Evolutionary conservation across 345 rosid species (phyloP).

Genomic region (Sonneratia caseolaris): DNA sequence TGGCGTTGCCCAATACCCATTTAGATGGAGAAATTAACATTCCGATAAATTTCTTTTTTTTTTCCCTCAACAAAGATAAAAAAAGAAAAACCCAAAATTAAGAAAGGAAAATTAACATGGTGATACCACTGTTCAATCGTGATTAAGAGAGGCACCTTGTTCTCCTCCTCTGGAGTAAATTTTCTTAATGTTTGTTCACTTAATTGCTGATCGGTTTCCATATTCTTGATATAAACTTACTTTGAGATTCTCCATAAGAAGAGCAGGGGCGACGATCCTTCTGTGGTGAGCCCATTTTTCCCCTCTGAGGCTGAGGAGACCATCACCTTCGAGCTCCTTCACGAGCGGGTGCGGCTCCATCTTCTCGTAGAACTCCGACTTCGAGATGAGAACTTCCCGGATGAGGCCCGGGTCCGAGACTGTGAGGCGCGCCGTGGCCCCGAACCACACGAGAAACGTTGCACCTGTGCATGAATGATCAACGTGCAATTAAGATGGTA

Average conservation of each 20-base stretch:
- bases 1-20: too few species aligned
- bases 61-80: too few species aligned
- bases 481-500: neutral
- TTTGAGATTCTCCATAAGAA: slow-evolving; percentile 76
- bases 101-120: too few species aligned
- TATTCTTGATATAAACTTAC: slow-evolving; percentile 14
- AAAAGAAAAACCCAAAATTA: too few species aligned
- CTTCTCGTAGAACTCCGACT: slow-evolving; percentile 54
- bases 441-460: slow-evolving; percentile 68
- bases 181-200: too few species aligned
- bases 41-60: too few species aligned
- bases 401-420: slow-evolving; percentile 71
- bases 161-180: too few species aligned
- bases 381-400: slow-evolving; percentile 52
- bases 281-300: slow-evolving; percentile 68
- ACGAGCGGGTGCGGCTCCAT: slow-evolving; percentile 41
- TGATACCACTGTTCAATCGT: too few species aligned
- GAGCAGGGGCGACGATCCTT: slow-evolving; percentile 56
- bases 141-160: too few species aligned
- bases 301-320: slow-evolving; percentile 59
- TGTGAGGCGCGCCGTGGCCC: slow-evolving; percentile 55
- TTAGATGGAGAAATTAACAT: too few species aligned
- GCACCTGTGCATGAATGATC: slow-evolving; percentile 34
- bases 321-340: slow-evolving; percentile 64
- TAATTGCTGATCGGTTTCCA: neutral